Conservation (phyloP, 768 basidiomycete species). For the Mycena belliarum region DNA sequence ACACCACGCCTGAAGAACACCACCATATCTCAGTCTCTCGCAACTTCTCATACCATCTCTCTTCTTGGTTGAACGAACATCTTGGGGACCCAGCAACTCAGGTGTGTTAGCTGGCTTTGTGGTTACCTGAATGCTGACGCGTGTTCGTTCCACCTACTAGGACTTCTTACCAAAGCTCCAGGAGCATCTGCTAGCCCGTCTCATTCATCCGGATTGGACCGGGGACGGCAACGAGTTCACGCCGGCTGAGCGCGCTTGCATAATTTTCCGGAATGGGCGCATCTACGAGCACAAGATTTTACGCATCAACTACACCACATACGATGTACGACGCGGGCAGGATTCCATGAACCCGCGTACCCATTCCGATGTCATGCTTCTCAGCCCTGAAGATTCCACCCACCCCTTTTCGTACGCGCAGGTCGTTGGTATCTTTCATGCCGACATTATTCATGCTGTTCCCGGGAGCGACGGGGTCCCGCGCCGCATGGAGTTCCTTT, state of each 20-base stretch:
- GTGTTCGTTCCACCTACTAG: no score
- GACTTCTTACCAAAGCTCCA: no score
- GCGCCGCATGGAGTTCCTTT: no score
- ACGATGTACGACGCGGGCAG: slow-evolving; percentile 38
- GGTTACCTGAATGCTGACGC: no score
- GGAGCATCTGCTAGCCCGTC: no score
- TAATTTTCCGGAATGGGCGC: slow-evolving; percentile 11
- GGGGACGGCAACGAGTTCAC: slow-evolving; percentile 15
- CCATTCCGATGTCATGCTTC: slow-evolving; percentile 32
- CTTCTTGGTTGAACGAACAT: no score
- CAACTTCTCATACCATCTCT: no score
- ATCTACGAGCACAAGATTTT: slow-evolving; percentile 31
- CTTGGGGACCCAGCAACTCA: no score
- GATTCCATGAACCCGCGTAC: slow-evolving; percentile 36
- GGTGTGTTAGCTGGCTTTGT: no score
- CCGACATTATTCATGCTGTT: slow-evolving; percentile 3
- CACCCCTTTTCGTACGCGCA: slow-evolving; percentile 27
- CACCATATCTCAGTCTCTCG: no score
- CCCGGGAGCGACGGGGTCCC: background rate
- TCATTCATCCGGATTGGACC: background rate
- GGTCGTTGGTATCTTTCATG: slow-evolving; percentile 27
- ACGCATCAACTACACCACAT: slow-evolving; percentile 42
- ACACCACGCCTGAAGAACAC: no score
- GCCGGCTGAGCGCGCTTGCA: background rate
- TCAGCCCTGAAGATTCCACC: slow-evolving; percentile 3